Conservation (phyloP, 2,329 filamentous ascomycete genomes). For the Colletotrichum navitas region DNA sequence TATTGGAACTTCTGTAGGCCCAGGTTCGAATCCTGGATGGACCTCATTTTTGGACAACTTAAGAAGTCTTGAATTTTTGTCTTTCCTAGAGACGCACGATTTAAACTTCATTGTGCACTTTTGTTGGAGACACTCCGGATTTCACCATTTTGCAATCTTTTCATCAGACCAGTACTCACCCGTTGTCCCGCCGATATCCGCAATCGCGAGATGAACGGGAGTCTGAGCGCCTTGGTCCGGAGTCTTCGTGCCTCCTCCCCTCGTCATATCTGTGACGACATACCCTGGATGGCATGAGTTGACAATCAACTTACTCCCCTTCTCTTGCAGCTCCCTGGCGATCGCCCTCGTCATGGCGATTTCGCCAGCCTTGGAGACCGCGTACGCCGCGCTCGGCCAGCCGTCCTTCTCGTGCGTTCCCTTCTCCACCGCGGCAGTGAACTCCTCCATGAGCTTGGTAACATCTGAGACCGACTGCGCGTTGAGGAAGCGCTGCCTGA, state of each 20-base stretch:
- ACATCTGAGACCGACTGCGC: slow-evolving; percentile 57
- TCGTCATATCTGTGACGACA: slow-evolving; percentile 62
- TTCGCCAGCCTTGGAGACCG: slow-evolving; percentile 59
- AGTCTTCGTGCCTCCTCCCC: slow-evolving; percentile 54
- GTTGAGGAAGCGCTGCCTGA: slow-evolving; percentile 57
- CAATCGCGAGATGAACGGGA: slow-evolving; percentile 57
- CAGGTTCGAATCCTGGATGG: slow-evolving; percentile 40
- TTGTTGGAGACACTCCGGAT: accelerated
- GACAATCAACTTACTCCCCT: slow-evolving; percentile 47
- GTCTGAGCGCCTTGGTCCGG: slow-evolving; percentile 59
- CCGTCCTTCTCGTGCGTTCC: slow-evolving; percentile 60
- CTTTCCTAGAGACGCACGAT: too few relatives aligned
- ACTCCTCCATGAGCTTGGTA: slow-evolving; percentile 62
- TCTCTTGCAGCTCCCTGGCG: slow-evolving; percentile 50
- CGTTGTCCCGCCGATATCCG: slow-evolving; percentile 51
- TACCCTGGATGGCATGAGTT: slow-evolving; percentile 58
- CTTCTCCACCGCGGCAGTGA: slow-evolving; percentile 58
- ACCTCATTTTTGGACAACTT: not conserved
- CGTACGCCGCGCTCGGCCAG: slow-evolving; percentile 64
- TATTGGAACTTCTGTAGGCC: slow-evolving; percentile 25
- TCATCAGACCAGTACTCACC: slow-evolving; percentile 56
- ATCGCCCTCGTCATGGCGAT: slow-evolving; percentile 56
- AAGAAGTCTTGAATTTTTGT: too few relatives aligned
- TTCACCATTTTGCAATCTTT: slow-evolving; percentile 51
- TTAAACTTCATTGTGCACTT: not conserved